Conservation (phyloP, 2,329 filamentous ascomycete genomes). For the Aspergillus oerlinghausenensis region DNA sequence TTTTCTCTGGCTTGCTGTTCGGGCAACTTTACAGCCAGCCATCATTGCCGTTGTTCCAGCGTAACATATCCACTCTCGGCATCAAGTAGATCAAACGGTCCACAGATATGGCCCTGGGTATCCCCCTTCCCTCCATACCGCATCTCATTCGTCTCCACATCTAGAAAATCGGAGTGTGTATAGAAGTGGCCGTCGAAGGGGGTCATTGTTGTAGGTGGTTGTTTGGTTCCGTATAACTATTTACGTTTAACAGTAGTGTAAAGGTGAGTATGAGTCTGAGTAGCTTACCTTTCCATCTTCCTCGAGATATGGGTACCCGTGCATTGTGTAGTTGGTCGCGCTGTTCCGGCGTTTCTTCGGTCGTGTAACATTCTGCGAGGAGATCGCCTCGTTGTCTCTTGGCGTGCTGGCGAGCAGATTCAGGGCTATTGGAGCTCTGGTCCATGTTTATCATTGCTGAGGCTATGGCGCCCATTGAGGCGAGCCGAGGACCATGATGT, state of each 20-base stretch:
- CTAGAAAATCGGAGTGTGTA: not conserved
- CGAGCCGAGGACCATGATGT: not conserved
- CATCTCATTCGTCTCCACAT: not conserved
- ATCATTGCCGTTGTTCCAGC: not conserved
- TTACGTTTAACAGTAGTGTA: not conserved
- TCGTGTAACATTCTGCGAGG: not conserved
- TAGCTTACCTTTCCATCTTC: not conserved
- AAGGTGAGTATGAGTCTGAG: not conserved
- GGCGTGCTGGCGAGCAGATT: not conserved
- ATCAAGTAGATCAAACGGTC: not conserved
- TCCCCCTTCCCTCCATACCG: not conserved
- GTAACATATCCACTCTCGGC: not conserved
- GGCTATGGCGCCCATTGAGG: not conserved
- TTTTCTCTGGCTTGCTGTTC: not conserved
- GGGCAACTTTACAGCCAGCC: constrained; percentile 2
- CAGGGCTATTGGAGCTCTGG: not conserved
- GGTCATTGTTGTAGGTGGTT: not conserved
- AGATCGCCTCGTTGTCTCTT: not conserved
- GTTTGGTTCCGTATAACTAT: not conserved
- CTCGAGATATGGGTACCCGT: not conserved
- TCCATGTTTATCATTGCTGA: not conserved
- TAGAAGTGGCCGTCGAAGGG: constrained; percentile 2
- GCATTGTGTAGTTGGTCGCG: not conserved
- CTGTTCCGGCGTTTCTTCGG: too few relatives aligned
- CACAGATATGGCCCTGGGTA: not conserved